These are phyloP conservation scores for Dothideomycetes sp. DNA, from an alignment of 2,329 filamentous ascomycete genomes.

Conservation along the genomic window DNA sequence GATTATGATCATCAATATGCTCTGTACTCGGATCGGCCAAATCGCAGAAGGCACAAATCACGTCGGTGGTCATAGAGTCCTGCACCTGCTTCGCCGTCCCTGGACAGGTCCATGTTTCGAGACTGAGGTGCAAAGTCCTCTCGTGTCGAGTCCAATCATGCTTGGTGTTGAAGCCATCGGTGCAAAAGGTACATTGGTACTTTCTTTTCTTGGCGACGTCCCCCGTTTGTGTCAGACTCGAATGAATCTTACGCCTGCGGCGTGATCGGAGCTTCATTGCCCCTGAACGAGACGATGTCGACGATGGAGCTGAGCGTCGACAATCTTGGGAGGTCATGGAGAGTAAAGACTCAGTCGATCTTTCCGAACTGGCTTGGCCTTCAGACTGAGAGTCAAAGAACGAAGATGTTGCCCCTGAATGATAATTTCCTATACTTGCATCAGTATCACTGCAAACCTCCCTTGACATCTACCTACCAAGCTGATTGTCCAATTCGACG, in stretches of 20 bases:
- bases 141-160: conserved; percentile 57
- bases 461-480: too few species aligned
- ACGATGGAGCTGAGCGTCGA: too few species aligned
- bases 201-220: conserved; percentile 35
- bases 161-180: conserved; percentile 44
- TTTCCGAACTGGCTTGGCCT: conserved; percentile 1
- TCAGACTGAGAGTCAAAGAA: conserved; percentile 1
- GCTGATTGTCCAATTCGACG: neutral
- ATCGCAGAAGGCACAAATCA: conserved; percentile 49
- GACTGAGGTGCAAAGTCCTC: conserved; percentile 48
- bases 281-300: conserved; percentile 1
- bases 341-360: conserved; percentile 4
- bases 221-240: too few species aligned
- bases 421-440: neutral
- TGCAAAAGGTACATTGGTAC: conserved; percentile 49
- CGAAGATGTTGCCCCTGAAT: neutral
- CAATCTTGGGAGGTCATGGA: too few species aligned
- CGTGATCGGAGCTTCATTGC: neutral
- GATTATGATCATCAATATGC: conserved; percentile 50
- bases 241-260: conserved; percentile 5
- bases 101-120: conserved; percentile 56
- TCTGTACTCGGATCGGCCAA: conserved; percentile 40
- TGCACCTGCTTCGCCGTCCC: conserved; percentile 46
- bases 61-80: conserved; percentile 44
- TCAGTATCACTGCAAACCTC: too few species aligned